Evolutionary conservation across 2,329 filamentous ascomycete genomes (phyloP), one percentile per base, ranked within the genome.

Genomic region (Talaromyces sp.): DNA sequence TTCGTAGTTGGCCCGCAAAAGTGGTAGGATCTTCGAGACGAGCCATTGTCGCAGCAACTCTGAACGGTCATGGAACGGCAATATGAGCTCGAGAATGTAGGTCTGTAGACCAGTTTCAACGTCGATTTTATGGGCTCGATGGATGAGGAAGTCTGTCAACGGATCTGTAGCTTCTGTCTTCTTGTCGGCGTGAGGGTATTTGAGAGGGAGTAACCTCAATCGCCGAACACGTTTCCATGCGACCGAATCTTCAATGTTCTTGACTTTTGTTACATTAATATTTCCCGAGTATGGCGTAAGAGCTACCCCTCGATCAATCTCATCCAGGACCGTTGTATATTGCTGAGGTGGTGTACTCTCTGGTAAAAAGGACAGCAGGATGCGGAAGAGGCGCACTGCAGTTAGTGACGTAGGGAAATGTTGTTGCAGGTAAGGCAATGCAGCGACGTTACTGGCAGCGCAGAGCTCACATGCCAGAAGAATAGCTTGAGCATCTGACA

Each of bases 341-440:
- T 71, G 68, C 5, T 73, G 70, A 3, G 84, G 81, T 21, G 82
- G 78, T 31, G 75, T 68, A 62, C 77, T 81, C 66, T 85, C 82
- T 19, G 84, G 84, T n/a, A 86, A 75, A 64, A 81, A 86, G 57
- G 82, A 84, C 61, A 87, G 73, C 55, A 86, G 70, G 53, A 87
- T 82, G 60, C 81, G 80, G 60, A 86, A 75, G 55, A 83, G 69
- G 15, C 84, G 75, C 60, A 81, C 80, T 6, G 80, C 70, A 31
- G 77, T 72, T 51, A 85, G 75, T 58, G 77, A 70, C 59, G 69
- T 75, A 50, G 75, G 75, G 53, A 78, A 78, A 51, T 74, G 70
- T 43, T 78, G 73, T 60, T 79, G 78, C 62, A 87, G 70, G 61
- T 75, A 71, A 61, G 79, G 79, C 25, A 87, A 73, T 21, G 75